These are phyloP conservation scores for Phytopythium cucurbitacearum DNA, from an alignment of 352 stramenopile genomes.

Conservation along the genomic window DNA sequence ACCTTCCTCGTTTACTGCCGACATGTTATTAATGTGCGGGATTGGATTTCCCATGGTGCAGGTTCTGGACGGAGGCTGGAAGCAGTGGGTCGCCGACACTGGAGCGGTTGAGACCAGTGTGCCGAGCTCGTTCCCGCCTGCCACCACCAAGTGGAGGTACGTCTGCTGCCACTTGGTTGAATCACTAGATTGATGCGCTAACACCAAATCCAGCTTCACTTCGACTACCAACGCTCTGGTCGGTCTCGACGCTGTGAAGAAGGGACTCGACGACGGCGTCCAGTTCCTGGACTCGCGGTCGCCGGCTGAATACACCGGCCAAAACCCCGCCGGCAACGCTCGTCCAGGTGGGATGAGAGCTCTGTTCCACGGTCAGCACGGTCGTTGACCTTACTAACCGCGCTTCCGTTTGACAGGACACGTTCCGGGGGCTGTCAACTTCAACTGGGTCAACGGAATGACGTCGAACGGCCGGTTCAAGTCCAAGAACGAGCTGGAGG, in stretches of 20 bases:
- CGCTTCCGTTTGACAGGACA: conserved; percentile 21
- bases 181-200: background rate
- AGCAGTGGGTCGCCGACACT: conserved; percentile 53
- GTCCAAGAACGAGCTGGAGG: conserved; percentile 43
- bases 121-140: background rate
- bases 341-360: conserved; percentile 6
- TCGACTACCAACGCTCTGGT: conserved; percentile 17
- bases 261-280: conserved; percentile 22
- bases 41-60: conserved; percentile 5
- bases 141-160: conserved; percentile 2
- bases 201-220: conserved; percentile 1
- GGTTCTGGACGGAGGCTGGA: conserved; percentile 68
- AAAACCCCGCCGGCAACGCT: conserved; percentile 24
- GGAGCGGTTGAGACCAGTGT: conserved; percentile 32
- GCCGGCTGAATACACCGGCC: conserved; percentile 23
- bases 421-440: conserved; percentile 63
- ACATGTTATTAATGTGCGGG: background rate
- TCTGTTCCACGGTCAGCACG: background rate
- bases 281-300: conserved; percentile 36
- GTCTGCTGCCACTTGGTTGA: background rate
- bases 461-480: conserved; percentile 54
- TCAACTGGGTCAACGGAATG: conserved; percentile 60
- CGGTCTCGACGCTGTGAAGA: conserved; percentile 20
- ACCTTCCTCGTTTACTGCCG: too few species aligned
- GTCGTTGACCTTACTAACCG: background rate